Evolutionary conservation across 2,329 filamentous ascomycete species (phyloP), one percentile per base, ranked within the genome.

Genomic region (Penicillium thymicola): DNA sequence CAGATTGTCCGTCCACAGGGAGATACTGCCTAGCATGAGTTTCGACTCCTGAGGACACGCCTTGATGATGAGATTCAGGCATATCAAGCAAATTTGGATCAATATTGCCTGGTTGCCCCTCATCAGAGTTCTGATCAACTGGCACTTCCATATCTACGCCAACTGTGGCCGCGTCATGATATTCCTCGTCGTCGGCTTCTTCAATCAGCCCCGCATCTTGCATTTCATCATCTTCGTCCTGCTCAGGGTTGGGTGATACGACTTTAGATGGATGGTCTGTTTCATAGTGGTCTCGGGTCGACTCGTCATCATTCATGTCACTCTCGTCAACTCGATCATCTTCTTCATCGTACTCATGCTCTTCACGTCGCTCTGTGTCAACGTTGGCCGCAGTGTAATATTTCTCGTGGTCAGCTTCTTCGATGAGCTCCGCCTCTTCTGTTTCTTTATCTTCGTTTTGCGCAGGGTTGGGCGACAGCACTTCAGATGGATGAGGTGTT

Each of bases 271-370:
- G 9, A 42, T 27, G 14, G 5, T 13, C 36, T 11, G 16, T 32
- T 34, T 9, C 28, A 42, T 41, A 16, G 21, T 25, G 11, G 28
- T 36, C 51, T 50, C 3, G 27, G 37, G 41, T 14, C 4, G 62
- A 59, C n/a, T 64, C 63, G 2, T 61, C 64, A 9, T 61, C 53
- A 10, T 63, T 58, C 30, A 59, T 58, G 14, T 64, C 59, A 38
- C 59, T 63, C n/a, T 65, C 58, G n/a, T 59, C 48, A n/a, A 59
- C 51, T 51, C 46, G 43, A 13, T 27, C 36, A 34, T 32, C 21
- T 27, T 54, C 25, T n/a, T 51, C 40, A 40, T 47, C 28, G 25
- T 55, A 44, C 41, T 55, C 53, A 8, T 16, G 16, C 11, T 40
- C 48, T n/a, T 52, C 25, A 23, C 48, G 14, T 36, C n/a, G 3